Percentiles rank a stretch among this genome's conserved stretches.
These are phyloP conservation scores for Penicillium ochrochloron DNA, from an alignment of 495 filamentous ascomycete genomes.

Conservation along the genomic window DNA sequence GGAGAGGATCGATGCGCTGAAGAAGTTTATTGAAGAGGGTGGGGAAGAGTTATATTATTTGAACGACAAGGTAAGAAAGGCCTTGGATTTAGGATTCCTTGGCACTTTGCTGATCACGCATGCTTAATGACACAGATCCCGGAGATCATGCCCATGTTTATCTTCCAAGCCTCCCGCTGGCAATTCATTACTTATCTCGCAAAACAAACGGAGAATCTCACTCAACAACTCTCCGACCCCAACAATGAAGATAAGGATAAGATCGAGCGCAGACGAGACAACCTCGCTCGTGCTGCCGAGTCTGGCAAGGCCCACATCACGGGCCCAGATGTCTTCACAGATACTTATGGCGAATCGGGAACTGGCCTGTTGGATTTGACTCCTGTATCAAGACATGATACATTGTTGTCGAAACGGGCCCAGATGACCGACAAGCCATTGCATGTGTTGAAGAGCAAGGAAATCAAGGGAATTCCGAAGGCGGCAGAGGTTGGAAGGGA, in stretches of 20 bases:
- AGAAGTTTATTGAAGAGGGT: constrained; percentile 77
- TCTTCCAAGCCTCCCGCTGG: constrained; percentile 87
- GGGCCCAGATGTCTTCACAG: constrained; percentile 42
- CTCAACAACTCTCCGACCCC: constrained; percentile 23
- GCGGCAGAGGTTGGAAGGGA: constrained; percentile 50
- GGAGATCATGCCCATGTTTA: constrained; percentile 80
- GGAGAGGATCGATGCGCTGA: constrained; percentile 82
- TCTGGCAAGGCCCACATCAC: constrained; percentile 39
- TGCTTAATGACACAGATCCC: constrained; percentile 58
- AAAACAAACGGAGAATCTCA: constrained; percentile 58
- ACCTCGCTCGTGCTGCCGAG: constrained; percentile 45
- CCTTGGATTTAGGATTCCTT: not conserved
- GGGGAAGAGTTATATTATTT: constrained; percentile 82
- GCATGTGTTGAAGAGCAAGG: constrained; percentile 37
- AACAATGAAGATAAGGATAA: constrained; percentile 36
- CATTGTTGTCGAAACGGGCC: constrained; percentile 35
- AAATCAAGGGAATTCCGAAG: constrained; percentile 55
- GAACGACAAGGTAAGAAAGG: constrained; percentile 57
- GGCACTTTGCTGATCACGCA: constrained; percentile 18
- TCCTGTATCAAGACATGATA: constrained; percentile 33
- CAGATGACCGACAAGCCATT: constrained; percentile 31
- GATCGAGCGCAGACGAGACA: constrained; percentile 46
- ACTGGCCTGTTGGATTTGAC: constrained; percentile 39
- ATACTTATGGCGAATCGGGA: constrained; percentile 25
- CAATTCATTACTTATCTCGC: constrained; percentile 73